A percentile compares a stretch with the other conserved stretches of the same genome.
phyloP scores from a whole-genome alignment of 352 stramenopile genomes.

The Phytophthora crassamura region DNA sequence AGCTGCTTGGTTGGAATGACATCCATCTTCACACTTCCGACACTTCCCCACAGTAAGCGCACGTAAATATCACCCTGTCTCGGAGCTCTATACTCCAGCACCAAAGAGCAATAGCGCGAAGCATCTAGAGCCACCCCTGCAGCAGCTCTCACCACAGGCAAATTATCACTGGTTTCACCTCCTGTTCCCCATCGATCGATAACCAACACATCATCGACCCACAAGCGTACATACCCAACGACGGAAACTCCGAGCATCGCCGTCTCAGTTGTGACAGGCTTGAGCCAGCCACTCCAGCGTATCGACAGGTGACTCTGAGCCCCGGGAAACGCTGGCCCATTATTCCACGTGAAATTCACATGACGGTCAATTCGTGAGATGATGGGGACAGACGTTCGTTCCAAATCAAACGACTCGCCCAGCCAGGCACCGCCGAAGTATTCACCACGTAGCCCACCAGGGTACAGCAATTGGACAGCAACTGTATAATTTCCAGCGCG shows the following conservation, averaged over 20 bases:
- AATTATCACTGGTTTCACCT: slow-evolving; percentile 27
- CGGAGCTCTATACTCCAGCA: slow-evolving; percentile 70
- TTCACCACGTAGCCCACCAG: slow-evolving; percentile 63
- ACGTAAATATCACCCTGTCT: slow-evolving; percentile 43
- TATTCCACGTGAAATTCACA: slow-evolving; percentile 80
- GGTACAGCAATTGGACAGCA: slow-evolving; percentile 61
- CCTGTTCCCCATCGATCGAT: slow-evolving; percentile 68
- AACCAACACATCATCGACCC: slow-evolving; percentile 65
- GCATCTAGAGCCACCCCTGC: slow-evolving; percentile 40
- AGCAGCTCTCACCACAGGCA: slow-evolving; percentile 20
- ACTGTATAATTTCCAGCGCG: slow-evolving; percentile 58
- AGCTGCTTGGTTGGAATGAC: slow-evolving; percentile 52
- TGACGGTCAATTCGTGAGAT: slow-evolving; percentile 64
- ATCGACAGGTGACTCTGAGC: slow-evolving; percentile 64
- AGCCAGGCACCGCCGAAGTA: slow-evolving; percentile 80
- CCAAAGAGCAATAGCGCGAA: slow-evolving; percentile 52
- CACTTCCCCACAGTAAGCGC: slow-evolving; percentile 55
- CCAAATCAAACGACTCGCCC: slow-evolving; percentile 21
- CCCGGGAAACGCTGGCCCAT: slow-evolving; percentile 51
- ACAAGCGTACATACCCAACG: slow-evolving; percentile 68
- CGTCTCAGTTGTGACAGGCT: slow-evolving; percentile 45
- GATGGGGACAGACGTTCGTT: neutral
- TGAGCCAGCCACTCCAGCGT: slow-evolving; percentile 74
- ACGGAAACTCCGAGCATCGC: slow-evolving; percentile 55
- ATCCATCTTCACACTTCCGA: slow-evolving; percentile 39